phyloP scores from a whole-genome alignment of 2,329 filamentous ascomycete species.

The Penicillium sp. region DNA sequence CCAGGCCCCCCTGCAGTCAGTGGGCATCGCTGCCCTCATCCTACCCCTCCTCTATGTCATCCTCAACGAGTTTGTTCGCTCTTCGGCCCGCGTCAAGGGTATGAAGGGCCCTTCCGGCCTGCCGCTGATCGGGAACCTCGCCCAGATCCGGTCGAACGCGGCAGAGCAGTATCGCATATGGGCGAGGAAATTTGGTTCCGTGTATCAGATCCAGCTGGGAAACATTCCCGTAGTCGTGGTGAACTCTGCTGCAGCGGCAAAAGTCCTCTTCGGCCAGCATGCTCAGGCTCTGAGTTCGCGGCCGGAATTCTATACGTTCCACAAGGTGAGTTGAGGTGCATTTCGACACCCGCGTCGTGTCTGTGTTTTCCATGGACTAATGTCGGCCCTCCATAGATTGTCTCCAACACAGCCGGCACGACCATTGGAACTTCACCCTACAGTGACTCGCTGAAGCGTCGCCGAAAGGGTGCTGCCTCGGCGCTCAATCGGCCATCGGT shows the following conservation, averaged over 20 bases:
- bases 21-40: constrained; percentile 20
- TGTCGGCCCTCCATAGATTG: constrained; percentile 43
- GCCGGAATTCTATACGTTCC: constrained; percentile 60
- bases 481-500: constrained; percentile 65
- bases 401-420: constrained; percentile 64
- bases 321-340: constrained; percentile 46
- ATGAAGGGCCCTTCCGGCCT: constrained; percentile 52
- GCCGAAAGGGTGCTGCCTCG: constrained; percentile 64
- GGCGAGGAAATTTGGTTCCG: constrained; percentile 50
- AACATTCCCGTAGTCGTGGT: constrained; percentile 58
- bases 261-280: constrained; percentile 53
- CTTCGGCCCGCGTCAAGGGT: constrained; percentile 45
- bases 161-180: constrained; percentile 58
- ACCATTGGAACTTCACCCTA: constrained; percentile 69
- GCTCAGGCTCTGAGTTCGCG: constrained; percentile 55
- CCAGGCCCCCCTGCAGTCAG: constrained; percentile 21
- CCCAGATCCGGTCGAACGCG: constrained; percentile 55
- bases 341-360: background rate
- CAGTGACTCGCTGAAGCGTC: constrained; percentile 62
- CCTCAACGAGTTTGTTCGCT: constrained; percentile 51
- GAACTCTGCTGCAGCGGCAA: constrained; percentile 54
- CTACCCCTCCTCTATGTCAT: constrained; percentile 48
- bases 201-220: constrained; percentile 59
- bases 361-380: background rate
- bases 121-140: constrained; percentile 56